A percentile compares a stretch with the other conserved stretches of the same genome.
Conservation (phyloP, 345 rosid genomes). For the Cardamine resedifolia region DNA sequence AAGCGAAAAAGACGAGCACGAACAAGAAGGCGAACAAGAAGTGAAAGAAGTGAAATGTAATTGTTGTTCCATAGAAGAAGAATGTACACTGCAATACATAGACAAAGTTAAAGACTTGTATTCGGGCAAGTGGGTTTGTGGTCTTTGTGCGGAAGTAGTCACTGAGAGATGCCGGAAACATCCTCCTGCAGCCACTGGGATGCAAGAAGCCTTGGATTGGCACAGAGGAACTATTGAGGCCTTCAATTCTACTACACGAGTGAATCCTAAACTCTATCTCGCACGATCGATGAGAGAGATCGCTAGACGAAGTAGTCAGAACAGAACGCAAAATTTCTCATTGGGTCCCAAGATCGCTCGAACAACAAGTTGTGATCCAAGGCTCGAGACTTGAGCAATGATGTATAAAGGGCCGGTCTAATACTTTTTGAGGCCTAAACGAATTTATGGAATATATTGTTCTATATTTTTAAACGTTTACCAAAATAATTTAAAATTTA, state of each 20-base stretch:
- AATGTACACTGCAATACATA: constrained; percentile 55
- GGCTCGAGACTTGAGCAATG: neutral
- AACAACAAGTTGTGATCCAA: constrained; percentile 24
- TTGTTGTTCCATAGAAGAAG: constrained; percentile 69
- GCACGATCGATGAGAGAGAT: constrained; percentile 18
- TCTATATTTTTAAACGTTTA: too few relatives aligned
- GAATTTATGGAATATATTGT: too few relatives aligned
- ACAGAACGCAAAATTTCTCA: neutral
- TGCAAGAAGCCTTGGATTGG: constrained; percentile 52
- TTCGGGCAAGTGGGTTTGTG: constrained; percentile 67
- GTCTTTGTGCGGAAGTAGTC: constrained; percentile 62
- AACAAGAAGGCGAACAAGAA: constrained; percentile 9
- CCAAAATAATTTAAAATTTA: too few relatives aligned
- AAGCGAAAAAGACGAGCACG: neutral
- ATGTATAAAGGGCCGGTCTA: neutral
- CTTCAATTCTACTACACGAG: constrained; percentile 38
- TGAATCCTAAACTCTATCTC: constrained; percentile 27
- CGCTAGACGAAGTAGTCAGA: constrained; percentile 14
- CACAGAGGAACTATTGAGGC: constrained; percentile 51
- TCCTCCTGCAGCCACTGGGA: constrained; percentile 22
- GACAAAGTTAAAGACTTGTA: constrained; percentile 42
- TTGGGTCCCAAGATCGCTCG: constrained; percentile 15
- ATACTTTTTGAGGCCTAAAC: neutral
- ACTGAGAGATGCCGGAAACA: constrained; percentile 35
- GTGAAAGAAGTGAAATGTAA: constrained; percentile 50